Conservation (phyloP, 2,329 filamentous ascomycete species). For the Alternaria brassicae region DNA sequence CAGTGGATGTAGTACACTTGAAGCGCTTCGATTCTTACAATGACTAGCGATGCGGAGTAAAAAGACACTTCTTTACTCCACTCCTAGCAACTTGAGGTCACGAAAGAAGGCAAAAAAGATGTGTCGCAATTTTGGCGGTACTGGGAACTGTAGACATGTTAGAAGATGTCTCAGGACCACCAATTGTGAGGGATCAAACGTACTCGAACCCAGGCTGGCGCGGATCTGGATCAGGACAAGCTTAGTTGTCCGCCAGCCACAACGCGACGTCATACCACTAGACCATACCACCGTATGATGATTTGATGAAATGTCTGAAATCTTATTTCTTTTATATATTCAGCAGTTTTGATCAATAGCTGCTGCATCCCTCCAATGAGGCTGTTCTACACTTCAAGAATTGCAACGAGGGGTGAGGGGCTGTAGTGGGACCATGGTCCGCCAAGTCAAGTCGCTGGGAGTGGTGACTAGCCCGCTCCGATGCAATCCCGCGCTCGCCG, state of each 20-base stretch:
- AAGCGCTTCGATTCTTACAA: neutral
- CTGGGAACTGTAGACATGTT: slow-evolving; percentile 37
- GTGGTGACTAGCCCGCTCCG: slow-evolving; percentile 18
- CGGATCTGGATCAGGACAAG: slow-evolving; percentile 34
- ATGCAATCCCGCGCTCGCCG: slow-evolving; percentile 27
- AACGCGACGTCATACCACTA: slow-evolving; percentile 45
- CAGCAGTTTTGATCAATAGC: too few relatives aligned
- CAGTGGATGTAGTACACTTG: neutral
- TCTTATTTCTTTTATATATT: neutral
- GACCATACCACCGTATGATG: slow-evolving; percentile 33
- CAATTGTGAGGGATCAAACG: slow-evolving; percentile 15
- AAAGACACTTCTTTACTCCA: neutral
- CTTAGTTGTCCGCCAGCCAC: slow-evolving; percentile 34
- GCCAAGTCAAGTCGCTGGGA: neutral
- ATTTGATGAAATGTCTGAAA: neutral
- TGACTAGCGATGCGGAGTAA: neutral
- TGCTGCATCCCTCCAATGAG: neutral
- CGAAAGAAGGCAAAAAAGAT: slow-evolving; percentile 19
- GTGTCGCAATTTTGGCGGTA: slow-evolving; percentile 32
- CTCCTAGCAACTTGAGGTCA: neutral
- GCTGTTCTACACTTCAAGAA: neutral
- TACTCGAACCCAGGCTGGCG: slow-evolving; percentile 42
- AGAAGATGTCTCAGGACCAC: slow-evolving; percentile 25
- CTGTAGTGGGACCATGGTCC: neutral
- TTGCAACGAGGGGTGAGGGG: slow-evolving; percentile 3